phyloP scores from a whole-genome alignment of 2,329 filamentous ascomycete genomes.

The Fusarium longipes region DNA sequence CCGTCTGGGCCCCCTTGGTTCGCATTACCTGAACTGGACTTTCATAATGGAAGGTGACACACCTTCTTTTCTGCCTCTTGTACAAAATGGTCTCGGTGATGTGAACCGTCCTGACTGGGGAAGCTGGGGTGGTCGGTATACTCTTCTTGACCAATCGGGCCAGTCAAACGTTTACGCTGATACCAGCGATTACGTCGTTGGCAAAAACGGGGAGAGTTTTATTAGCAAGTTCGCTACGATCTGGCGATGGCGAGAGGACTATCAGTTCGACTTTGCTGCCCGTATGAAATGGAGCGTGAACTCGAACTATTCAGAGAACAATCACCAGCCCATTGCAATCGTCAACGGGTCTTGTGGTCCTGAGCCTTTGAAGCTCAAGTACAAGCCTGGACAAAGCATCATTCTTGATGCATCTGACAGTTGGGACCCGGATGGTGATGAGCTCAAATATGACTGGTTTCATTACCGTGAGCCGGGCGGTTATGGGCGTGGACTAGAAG shows the following conservation, averaged over 20 bases:
- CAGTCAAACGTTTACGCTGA: slow-evolving; percentile 12
- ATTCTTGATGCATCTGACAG: slow-evolving; percentile 1
- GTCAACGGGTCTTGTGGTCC: background rate
- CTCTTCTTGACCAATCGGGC: background rate
- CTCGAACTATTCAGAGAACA: background rate
- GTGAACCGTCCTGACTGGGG: slow-evolving; percentile 24
- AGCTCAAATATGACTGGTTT: slow-evolving; percentile 3
- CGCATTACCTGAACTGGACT: slow-evolving; percentile 6
- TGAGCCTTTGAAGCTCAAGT: background rate
- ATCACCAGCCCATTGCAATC: background rate
- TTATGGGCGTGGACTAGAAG: slow-evolving; percentile 8
- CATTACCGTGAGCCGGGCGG: slow-evolving; percentile 13
- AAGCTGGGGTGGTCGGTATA: slow-evolving; percentile 24
- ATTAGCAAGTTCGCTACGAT: slow-evolving; percentile 23
- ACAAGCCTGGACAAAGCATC: background rate
- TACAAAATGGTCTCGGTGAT: slow-evolving; percentile 4
- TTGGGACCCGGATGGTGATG: slow-evolving; percentile 4
- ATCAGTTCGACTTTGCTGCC: slow-evolving; percentile 26
- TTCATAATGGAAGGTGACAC: slow-evolving; percentile 30
- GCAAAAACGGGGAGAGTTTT: slow-evolving; percentile 1
- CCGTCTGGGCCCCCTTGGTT: slow-evolving; percentile 5
- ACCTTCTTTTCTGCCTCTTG: background rate
- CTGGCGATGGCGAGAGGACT: slow-evolving; percentile 22
- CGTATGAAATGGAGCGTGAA: slow-evolving; percentile 22
- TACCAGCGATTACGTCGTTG: slow-evolving; percentile 6